A percentile compares a stretch with the other conserved stretches of the same genome.
These are phyloP conservation scores for Taiozyma sp. DNA, from an alignment of 1,139 yeast genomes.

Conservation along the genomic window DNA sequence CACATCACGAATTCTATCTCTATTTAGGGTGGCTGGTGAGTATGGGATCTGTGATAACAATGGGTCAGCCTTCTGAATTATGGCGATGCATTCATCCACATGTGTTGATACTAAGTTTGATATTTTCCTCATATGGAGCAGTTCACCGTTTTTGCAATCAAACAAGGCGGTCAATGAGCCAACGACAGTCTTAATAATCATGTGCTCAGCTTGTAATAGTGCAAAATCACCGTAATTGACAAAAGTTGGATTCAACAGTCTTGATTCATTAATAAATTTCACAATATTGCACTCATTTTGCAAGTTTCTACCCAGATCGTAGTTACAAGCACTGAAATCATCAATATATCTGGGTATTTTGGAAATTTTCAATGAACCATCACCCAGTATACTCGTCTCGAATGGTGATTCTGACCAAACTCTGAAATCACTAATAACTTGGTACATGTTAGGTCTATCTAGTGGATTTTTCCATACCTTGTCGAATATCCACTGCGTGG, in stretches of 20 bases:
- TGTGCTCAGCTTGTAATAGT: constrained; percentile 59
- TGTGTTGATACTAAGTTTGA: constrained; percentile 34
- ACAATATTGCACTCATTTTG: constrained; percentile 31
- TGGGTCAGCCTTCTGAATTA: constrained; percentile 38
- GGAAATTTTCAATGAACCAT: constrained; percentile 47
- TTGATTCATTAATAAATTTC: constrained; percentile 28
- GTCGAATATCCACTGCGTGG: constrained; percentile 66
- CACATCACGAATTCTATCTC: constrained; percentile 37
- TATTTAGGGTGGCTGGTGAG: constrained; percentile 35
- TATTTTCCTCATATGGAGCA: constrained; percentile 37
- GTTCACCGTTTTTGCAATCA: constrained; percentile 65
- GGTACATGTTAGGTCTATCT: constrained; percentile 48
- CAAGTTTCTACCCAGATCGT: constrained; percentile 10
- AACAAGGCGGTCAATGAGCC: constrained; percentile 70
- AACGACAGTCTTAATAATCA: constrained; percentile 68
- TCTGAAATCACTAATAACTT: constrained; percentile 57
- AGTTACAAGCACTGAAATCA: constrained; percentile 15
- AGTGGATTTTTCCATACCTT: constrained; percentile 46
- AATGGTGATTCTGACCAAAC: constrained; percentile 42
- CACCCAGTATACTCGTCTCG: constrained; percentile 50
- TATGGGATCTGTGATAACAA: constrained; percentile 31
- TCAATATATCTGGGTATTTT: constrained; percentile 25
- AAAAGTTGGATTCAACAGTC: constrained; percentile 33
- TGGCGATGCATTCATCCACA: constrained; percentile 42
- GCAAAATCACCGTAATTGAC: constrained; percentile 45